Conservation (phyloP, 2,329 filamentous ascomycete species). For the Ceratocystis lukuohia region DNA sequence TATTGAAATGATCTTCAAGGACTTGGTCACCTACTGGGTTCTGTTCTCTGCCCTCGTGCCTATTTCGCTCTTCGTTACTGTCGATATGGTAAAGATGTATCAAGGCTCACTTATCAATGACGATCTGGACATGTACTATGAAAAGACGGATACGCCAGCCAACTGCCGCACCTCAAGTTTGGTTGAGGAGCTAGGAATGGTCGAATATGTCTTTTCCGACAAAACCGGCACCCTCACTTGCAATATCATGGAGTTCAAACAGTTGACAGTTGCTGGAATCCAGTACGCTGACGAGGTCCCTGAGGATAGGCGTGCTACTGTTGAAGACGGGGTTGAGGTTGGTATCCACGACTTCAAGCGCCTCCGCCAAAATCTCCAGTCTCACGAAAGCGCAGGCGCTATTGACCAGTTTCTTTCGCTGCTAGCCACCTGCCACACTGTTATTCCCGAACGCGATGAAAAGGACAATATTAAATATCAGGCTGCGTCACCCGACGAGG, state of each 20-base stretch:
- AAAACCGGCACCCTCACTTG: slow-evolving; percentile 94
- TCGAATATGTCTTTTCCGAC: slow-evolving; percentile 97
- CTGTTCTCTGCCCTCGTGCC: slow-evolving; percentile 92
- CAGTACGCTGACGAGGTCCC: slow-evolving; percentile 88
- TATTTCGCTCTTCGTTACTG: slow-evolving; percentile 93
- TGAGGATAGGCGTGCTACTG: slow-evolving; percentile 70
- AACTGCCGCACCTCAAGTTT: slow-evolving; percentile 92
- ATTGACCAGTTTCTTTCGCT: slow-evolving; percentile 76
- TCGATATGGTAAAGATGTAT: slow-evolving; percentile 96
- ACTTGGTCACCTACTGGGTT: slow-evolving; percentile 98
- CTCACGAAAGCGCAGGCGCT: slow-evolving; percentile 36
- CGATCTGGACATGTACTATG: slow-evolving; percentile 95
- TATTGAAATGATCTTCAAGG: slow-evolving; percentile 75
- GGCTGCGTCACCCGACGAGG: slow-evolving; percentile 92
- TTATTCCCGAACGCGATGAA: slow-evolving; percentile 80
- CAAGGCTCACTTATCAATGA: slow-evolving; percentile 96
- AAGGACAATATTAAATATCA: slow-evolving; percentile 91
- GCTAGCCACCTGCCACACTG: slow-evolving; percentile 84
- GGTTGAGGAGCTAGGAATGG: slow-evolving; percentile 94
- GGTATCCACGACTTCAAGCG: slow-evolving; percentile 76
- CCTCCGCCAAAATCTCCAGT: slow-evolving; percentile 54
- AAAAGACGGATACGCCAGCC: slow-evolving; percentile 85
- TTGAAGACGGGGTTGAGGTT: slow-evolving; percentile 66
- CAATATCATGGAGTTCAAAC: slow-evolving; percentile 97
- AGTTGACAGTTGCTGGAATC: slow-evolving; percentile 82